Percentiles rank a stretch among this genome's conserved stretches.
Evolutionary conservation across 2,329 filamentous ascomycete genomes (phyloP).

Genomic region (Claviceps humidiphila): DNA sequence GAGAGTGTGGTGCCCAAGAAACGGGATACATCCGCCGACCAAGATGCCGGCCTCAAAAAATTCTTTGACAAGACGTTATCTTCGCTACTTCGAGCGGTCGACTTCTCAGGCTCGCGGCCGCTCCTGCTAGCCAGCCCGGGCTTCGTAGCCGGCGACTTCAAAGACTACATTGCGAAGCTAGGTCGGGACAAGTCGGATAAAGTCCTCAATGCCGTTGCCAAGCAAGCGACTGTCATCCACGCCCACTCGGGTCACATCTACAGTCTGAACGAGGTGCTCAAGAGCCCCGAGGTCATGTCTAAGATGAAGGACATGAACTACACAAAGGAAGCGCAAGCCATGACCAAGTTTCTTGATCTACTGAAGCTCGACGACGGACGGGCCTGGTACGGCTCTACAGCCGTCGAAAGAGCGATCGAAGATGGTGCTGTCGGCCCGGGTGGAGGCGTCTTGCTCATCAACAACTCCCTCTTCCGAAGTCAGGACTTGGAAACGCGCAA

Average conservation of each 20-base stretch:
- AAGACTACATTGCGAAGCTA: conserved; percentile 55
- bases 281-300: conserved; percentile 62
- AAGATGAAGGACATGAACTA: conserved; percentile 82
- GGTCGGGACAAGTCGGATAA: conserved; percentile 51
- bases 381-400: conserved; percentile 78
- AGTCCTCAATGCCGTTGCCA: conserved; percentile 46
- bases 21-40: conserved; percentile 47
- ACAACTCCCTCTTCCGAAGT: conserved; percentile 75
- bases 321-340: conserved; percentile 64
- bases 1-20: conserved; percentile 57
- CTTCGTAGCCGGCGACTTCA: conserved; percentile 72
- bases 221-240: conserved; percentile 62
- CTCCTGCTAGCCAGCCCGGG: conserved; percentile 80
- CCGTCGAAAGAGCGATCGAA: conserved; percentile 70
- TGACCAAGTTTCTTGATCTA: conserved; percentile 71
- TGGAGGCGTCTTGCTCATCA: conserved; percentile 74
- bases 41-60: conserved; percentile 52
- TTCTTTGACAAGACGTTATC: conserved; percentile 71
- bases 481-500: conserved; percentile 64
- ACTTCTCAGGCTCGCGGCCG: conserved; percentile 56
- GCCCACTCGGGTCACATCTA: conserved; percentile 77
- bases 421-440: conserved; percentile 82
- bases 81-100: conserved; percentile 64
- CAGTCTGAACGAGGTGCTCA: conserved; percentile 74
- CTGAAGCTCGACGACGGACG: conserved; percentile 74